Evolutionary conservation across 2,329 filamentous ascomycete genomes (phyloP).

Genomic region (Aspergillus texensis): DNA sequence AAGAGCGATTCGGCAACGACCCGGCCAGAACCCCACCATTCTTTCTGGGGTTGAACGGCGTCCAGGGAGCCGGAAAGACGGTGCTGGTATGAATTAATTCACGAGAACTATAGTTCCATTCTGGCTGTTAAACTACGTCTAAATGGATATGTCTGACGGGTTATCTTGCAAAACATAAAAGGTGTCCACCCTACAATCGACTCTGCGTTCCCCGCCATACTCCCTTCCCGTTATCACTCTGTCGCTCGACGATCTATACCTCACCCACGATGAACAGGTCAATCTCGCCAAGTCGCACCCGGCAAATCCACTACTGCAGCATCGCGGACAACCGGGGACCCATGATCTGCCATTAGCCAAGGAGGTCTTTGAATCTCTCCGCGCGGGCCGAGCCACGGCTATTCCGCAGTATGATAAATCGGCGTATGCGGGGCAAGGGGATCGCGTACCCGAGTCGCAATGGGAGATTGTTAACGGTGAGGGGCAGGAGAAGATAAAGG

Average conservation of each 20-base stretch:
- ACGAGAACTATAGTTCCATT: too few relatives aligned
- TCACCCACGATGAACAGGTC: slow-evolving; percentile 69
- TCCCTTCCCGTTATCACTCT: slow-evolving; percentile 69
- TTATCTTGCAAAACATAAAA: slow-evolving; percentile 23
- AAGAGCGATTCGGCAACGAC: slow-evolving; percentile 41
- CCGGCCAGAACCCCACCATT: slow-evolving; percentile 61
- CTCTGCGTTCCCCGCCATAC: slow-evolving; percentile 60
- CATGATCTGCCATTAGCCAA: slow-evolving; percentile 72
- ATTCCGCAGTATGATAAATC: slow-evolving; percentile 86
- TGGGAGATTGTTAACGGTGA: slow-evolving; percentile 61
- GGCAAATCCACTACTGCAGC: slow-evolving; percentile 74
- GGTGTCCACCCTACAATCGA: slow-evolving; percentile 65
- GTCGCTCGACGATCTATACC: slow-evolving; percentile 89
- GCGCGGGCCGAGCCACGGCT: slow-evolving; percentile 53
- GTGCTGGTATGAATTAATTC: slow-evolving; percentile 62
- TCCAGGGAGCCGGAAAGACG: slow-evolving; percentile 92
- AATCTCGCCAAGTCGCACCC: slow-evolving; percentile 67
- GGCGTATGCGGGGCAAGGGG: slow-evolving; percentile 72
- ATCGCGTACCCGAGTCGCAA: slow-evolving; percentile 63
- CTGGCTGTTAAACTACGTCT: too few relatives aligned
- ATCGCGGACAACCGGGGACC: slow-evolving; percentile 80
- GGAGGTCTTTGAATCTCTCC: slow-evolving; percentile 64
- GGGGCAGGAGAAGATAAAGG: slow-evolving; percentile 47
- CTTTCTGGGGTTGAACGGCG: slow-evolving; percentile 84
- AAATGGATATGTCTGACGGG: background rate